These are phyloP conservation scores for Goniomonas avonlea DNA, from an alignment of 78 protist species.

Conservation along the genomic window DNA sequence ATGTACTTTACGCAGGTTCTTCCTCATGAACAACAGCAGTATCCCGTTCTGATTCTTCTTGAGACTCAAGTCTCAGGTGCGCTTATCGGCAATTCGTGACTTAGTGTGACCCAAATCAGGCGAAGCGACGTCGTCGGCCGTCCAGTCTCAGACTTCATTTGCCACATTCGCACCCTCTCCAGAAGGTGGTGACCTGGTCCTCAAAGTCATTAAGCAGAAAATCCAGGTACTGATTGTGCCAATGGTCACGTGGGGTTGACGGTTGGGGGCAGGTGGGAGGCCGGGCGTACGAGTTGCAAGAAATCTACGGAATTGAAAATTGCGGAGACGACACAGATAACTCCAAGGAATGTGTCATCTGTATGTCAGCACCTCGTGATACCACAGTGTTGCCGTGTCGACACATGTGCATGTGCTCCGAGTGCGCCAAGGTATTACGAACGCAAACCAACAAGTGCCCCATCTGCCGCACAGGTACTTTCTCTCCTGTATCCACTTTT, in stretches of 20 bases:
- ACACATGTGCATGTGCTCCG: conserved; percentile 72
- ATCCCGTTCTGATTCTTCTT: too few species aligned
- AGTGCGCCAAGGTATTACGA: conserved; percentile 57
- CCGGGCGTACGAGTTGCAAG: conserved; percentile 30
- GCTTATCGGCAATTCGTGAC: too few species aligned
- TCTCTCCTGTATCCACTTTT: too few species aligned
- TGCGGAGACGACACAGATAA: not conserved
- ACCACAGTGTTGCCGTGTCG: conserved; percentile 76
- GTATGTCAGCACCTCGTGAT: conserved; percentile 52
- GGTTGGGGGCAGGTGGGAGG: not conserved
- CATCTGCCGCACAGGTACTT: too few species aligned
- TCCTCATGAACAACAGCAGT: too few species aligned
- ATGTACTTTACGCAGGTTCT: not conserved
- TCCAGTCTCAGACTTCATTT: conserved; percentile 25
- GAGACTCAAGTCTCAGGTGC: too few species aligned
- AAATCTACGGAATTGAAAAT: conserved; percentile 35
- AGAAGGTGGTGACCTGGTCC: not conserved
- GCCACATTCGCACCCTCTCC: not conserved
- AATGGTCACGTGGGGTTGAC: too few species aligned
- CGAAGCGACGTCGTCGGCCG: too few species aligned
- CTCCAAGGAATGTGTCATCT: conserved; percentile 49
- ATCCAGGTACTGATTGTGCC: conserved; percentile 29
- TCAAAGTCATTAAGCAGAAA: conserved; percentile 37
- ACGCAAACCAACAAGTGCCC: conserved; percentile 55
- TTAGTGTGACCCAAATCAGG: too few species aligned